A percentile compares a stretch with the other conserved stretches of the same genome.
phyloP scores from a whole-genome alignment of 768 basidiomycete genomes.

The Cystofilobasidium capitatum region DNA sequence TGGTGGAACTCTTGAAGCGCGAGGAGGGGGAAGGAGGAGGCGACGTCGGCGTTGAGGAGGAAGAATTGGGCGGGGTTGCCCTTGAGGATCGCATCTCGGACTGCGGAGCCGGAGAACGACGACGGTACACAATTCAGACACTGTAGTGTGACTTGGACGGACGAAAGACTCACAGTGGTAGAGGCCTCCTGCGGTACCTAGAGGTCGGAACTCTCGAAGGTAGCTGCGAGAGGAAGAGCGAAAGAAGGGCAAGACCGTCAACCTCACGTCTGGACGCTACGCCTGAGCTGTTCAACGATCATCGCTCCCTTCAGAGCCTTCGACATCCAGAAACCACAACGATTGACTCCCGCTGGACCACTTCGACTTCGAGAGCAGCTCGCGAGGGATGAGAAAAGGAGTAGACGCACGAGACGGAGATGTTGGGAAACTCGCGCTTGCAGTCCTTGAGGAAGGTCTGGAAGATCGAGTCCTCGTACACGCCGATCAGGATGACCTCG shows the following conservation, averaged over 20 bases:
- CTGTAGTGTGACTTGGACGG: not conserved
- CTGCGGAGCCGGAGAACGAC: not conserved
- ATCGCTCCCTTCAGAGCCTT: too few species aligned
- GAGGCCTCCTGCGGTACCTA: slow-evolving; percentile 43
- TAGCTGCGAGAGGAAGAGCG: slow-evolving; percentile 34
- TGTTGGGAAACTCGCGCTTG: slow-evolving; percentile 43
- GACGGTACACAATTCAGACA: not conserved
- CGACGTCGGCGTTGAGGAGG: slow-evolving; percentile 45
- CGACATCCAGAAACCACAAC: too few species aligned
- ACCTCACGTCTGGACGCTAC: not conserved
- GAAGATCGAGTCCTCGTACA: slow-evolving; percentile 41
- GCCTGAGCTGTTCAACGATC: not conserved
- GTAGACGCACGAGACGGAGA: slow-evolving; percentile 35
- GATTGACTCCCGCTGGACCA: not conserved
- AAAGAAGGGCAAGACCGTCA: not conserved
- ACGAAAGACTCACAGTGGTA: slow-evolving; percentile 38
- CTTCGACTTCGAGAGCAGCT: too few species aligned
- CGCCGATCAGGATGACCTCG: slow-evolving; percentile 20
- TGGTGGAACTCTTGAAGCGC: slow-evolving; percentile 25
- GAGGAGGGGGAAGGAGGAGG: slow-evolving; percentile 37
- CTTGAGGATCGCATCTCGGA: slow-evolving; percentile 41
- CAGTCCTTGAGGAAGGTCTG: slow-evolving; percentile 42
- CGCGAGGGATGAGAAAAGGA: not conserved
- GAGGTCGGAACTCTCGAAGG: slow-evolving; percentile 42
- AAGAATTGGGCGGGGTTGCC: slow-evolving; percentile 42